Evolutionary conservation across 495 filamentous ascomycete species (phyloP).

Genomic region (Chaetomium fimeti): DNA sequence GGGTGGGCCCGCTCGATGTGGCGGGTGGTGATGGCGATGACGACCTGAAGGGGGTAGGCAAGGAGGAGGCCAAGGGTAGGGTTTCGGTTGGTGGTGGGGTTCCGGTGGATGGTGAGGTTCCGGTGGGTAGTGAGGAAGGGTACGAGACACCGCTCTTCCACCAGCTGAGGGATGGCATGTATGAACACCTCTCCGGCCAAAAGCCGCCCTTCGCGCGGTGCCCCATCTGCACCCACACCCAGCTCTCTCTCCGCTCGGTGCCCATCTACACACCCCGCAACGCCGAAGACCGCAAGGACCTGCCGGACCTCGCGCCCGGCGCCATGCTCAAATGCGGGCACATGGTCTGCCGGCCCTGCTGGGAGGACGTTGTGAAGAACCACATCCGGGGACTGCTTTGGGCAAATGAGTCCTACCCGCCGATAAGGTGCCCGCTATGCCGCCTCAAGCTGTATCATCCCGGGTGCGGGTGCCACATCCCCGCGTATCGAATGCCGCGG

Average conservation of each 20-base stretch:
- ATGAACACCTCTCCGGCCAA: not conserved
- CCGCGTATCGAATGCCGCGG: not conserved
- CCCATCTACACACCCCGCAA: not conserved
- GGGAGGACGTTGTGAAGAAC: not conserved
- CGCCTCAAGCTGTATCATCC: not conserved
- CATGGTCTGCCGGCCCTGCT: slow-evolving; percentile 11
- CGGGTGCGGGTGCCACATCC: not conserved
- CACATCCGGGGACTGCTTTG: not conserved
- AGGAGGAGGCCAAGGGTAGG: not conserved
- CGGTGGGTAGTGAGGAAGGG: not conserved
- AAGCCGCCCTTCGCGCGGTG: not conserved
- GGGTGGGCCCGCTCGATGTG: no score
- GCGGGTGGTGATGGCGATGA: no score
- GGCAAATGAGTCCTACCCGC: not conserved
- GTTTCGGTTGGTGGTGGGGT: not conserved
- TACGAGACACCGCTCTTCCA: not conserved
- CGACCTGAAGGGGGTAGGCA: no score
- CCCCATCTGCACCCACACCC: slow-evolving; percentile 1
- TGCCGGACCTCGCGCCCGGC: not conserved
- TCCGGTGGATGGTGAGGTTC: not conserved
- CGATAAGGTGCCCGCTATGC: not conserved
- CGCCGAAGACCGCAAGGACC: not conserved
- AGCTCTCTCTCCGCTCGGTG: slow-evolving; percentile 4
- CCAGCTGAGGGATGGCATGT: not conserved
- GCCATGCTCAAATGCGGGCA: slow-evolving; percentile 1